Base-by-base conservation (phyloP, 176 grass and related monocot species). In the Avena insularis region DNA sequence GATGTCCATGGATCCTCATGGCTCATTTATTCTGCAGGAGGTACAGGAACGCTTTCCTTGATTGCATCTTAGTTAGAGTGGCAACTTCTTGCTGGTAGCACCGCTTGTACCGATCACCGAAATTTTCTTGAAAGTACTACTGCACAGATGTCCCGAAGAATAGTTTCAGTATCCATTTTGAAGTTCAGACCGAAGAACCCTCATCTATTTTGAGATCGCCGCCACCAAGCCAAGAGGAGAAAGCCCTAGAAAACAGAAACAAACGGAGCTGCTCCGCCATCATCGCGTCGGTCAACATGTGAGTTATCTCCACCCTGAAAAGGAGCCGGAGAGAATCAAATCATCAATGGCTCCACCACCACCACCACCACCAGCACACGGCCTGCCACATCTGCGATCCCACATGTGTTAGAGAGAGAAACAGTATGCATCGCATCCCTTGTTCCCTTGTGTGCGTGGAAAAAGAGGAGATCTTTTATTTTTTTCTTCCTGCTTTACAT, bases 251-350 rank as follows among this genome's bases (percentile, higher is more conserved):
- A 77, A 76, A 45, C 8, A 71, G 23, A 53, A 53, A 35, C 29
- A 65, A 71, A 56, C 8, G 50, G 27, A 77, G 83, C 51, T 63
- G 14, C 10, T 23, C 5, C 10, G 40, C 40, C 36, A 6, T 12
- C 54, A 73, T 45, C 46, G 36, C n/a, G 17, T 91, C 54, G 87
- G 92, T 91, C 89, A 94, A 94, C 89, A 87, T 46, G 60, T 82
- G 81, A 84, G 80, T 93, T 77, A 85, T 63, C 80, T 59, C 19
- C 36, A 11, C 21, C 54, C 70, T 63, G 81, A 56, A 86, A 83
- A 90, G 68, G 47, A 36, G 29, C 21, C 61, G 60, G 67, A 6
- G 83, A 85, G 80, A 87, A 87, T 87, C 87, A 62, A 91, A 80
- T 79, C 73, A 77, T 91, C 51, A 53, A 33, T 65, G 75, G 53